Base-by-base conservation (phyloP, 495 filamentous ascomycete species). In the Elaphomyces granulatus region DNA sequence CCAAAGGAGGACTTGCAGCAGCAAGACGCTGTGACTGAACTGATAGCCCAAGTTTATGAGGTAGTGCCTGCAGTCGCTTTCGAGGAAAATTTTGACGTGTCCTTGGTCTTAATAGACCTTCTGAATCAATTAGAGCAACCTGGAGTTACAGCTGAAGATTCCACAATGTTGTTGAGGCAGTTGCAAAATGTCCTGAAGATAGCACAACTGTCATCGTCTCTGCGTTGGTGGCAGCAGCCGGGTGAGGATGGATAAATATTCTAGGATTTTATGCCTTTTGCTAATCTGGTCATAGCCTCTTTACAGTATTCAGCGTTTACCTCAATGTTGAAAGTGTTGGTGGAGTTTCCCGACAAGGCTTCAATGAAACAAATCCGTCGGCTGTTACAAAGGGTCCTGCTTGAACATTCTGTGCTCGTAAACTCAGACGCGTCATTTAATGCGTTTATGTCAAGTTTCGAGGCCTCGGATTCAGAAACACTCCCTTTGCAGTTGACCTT, bases 71-170 rank as follows among this genome's bases (percentile, higher is more conserved):
- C 85, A 48, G 58, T 84, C 15, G 86, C 86, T 0, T 60, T 92
- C 20, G 76, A 78, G 41, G 82, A 87, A 37, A 86, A 75, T 37
- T 85, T 94, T 46, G 92, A 95, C 55, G 80, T 88, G 12, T 84
- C 85, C 0, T 56, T 78, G 3, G 61, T 81, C 12, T 59, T 95
- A n/a, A 71, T 80, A 12, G 68, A 75, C 37, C 68, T 75, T 4
- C 58, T 93, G 32, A 61, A 66, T 35, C 58, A 65, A 31, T 41
- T 72, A 4, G 70, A 77, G 10, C 49, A 64, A 10, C 14, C 46
- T 1, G 59, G 56, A 4, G 20, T 62, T 14, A 51, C 41, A 8
- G 28, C 47, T 3, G 63, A 64, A 21, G 58, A 64, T 21, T 60
- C 66, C 0, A 60, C 75, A 40, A 54, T 86, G 34, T 61, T 72